Evolutionary conservation across 192 early-diverging fungal genomes (phyloP), one percentile per base, ranked within the genome.

Genomic region (Dissophora ornata): DNA sequence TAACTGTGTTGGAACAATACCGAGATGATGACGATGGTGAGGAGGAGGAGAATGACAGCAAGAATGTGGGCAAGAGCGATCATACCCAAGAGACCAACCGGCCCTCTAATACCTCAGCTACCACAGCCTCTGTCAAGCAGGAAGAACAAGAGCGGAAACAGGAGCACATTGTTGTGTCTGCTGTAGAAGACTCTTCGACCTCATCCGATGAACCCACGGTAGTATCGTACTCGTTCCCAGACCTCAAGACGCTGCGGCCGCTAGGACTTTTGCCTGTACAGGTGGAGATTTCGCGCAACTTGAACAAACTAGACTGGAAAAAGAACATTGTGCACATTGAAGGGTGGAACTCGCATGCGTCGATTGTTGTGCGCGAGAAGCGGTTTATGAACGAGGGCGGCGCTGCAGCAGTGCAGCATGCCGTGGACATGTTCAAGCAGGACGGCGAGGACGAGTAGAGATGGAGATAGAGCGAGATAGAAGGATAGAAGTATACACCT

Each of bases 341-440:
- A 19, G 65, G 63, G 5, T 50, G 81, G 36, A 86, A 86, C 49
- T 75, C 87, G 15, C 87, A 88, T 55, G 87, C 79, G 5, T 62
- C 75, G 5, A 86, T 88, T 40, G 70, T 88, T 34, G 77, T 83
- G 10, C 71, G 87, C 22, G 64, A 83, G 34, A 81, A 80, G 22
- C 61, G 69, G 29, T 77, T 78, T 56, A 29, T 38, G 19, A 36
- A 69, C 53, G 56, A 63, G 6, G 75, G 62, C 0, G 85, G 83
- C 30, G 65, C 60, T 47, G 73, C 80, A 10, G 73, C 79, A 36
- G 67, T 88, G 7, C 64, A 82, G 26, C 85, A 88, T 71, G 85
- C 84, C 52, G 73, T 88, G 28, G 83, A 88, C 24, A 67, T 77
- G 64, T 77, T 77, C 16, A 67, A 62, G 19, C 58, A 67, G 18